Evolutionary conservation across 2,329 filamentous ascomycete species (phyloP), one percentile per base, ranked within the genome.

Genomic region (Microsporum canis): DNA sequence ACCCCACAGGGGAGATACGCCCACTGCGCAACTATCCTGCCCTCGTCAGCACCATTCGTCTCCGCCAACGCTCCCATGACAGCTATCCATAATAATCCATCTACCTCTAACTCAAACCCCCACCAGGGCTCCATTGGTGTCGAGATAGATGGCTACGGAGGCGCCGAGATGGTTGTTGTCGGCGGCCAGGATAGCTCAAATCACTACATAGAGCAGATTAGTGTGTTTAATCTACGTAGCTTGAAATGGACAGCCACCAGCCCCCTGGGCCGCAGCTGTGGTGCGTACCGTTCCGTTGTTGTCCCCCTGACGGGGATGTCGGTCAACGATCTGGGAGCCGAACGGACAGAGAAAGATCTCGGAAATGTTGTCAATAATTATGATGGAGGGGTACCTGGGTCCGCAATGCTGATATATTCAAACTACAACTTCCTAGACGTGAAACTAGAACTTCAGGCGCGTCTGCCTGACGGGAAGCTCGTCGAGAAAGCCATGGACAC

Each of bases 401-500:
- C 82, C 5, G 80, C 84, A 2, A 96, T 97, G 91, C 81, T 99
- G 64, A 95, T 99, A 53, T 99, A 99, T 73, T 97, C 92, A 29
- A 99, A 99, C 72, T 99, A 99, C 75, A 97, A 99, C 74, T 99
- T 99, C 70, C 75, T 99, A 60, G 92, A 99, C 68, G 94, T 99
- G 66, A 97, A 96, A 72, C 78, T 99, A 29, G 94, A 99, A 73
- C 78, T 99, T 41, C 94, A 97, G 73, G 84, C 99, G 56, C 84
- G 94, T 59, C 80, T 88, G 6, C 84, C 89, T 1, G 91, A 97
- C 71, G 92, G 94, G 34, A 85, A 84, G 0, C 77, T 99, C 59
- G 83, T 85, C 0, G 94, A 99, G 72, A 91, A 89, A 74, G 84
- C 88, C 31, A 97, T 99, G 92, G 72, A 72, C 41, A 86, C 86